Evolutionary conservation across 305 asterid genomes (phyloP), one percentile per base, ranked within the genome.

Genomic region (Rubia peregrina): DNA sequence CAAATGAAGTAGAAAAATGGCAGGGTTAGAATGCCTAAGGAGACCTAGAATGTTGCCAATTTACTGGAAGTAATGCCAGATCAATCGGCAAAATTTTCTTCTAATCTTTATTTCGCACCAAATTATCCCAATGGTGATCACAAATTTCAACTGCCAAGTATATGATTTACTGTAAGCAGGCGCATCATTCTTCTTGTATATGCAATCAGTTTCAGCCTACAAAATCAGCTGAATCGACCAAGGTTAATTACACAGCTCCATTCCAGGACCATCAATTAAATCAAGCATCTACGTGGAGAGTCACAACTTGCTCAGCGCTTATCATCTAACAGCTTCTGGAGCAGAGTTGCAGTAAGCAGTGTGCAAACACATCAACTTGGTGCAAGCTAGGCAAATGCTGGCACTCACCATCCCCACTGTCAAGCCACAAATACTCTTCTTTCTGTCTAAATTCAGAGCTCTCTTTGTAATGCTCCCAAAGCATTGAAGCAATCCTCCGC

Each of bases 331-430:
- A 74, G 98, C 98, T 73, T 93, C 98, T 1, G 98, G 98, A 14
- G 98, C 98, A 73, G 98, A 93, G 79, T 93, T 93, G 87, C 98
- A 93, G 55, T 93, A 93, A n/a, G 96, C 87, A 1, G 98, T 90
- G 77, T 89, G 98, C 95, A 90, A 75, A 73, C 98, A 93, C 55
- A 93, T 96, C 33, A 93, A 84, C 83, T 87, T 93, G 2, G 98
- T 93, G 76, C 80, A 86, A 33, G 85, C 82, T 21, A 93, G 71
- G 74, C 97, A 90, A 72, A 86, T 79, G 22, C 81, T 80, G 19
- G 97, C 86, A 79, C 84, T 90, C 42, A 69, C 81, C 11, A 75
- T 40, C 0, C 98, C 98, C 3, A 89, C 46, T 0, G 82, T 55
- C 12, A 90, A 68, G 46, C 98, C 98, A 8, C 77, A 73, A 17